Evolutionary conservation across 768 basidiomycete genomes (phyloP), one percentile per base, ranked within the genome.

Genomic region (Lentinula sp.): DNA sequence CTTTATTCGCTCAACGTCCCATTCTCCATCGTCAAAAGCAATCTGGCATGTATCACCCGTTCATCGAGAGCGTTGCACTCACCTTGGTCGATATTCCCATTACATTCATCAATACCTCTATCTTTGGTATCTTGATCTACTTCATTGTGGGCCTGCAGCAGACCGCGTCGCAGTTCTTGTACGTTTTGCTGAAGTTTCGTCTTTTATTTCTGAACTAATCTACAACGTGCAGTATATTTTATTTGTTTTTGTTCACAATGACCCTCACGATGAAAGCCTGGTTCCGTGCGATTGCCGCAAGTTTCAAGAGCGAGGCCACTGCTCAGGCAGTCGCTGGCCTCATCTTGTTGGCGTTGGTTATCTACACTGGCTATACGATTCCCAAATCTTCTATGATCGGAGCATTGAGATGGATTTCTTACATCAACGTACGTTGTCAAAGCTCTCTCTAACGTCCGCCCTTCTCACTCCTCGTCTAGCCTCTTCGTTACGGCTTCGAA

Each of bases 401-500:
- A 7, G 86, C 86, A 0, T 71, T 91, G 58, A 77, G 79, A 23
- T 88, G 88, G 83, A 84, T 91, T 39, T 80, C 82, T 1, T 86
- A 80, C 54, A 78, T 87, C 37, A 87, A 87, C 50, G 85, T 82
- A 62, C 63, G 78, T 65, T 18, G 4, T 40, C 34, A 13, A 7
- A 37, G 42, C 23, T 13, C 64, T n/a, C 7, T 21, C n/a, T 34
- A 8, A 8, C 32, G 39, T 34, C 8, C 7, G 23, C 5, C 23
- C 31, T 8, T 32, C 49, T 18, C 15, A 23, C 51, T 54, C 64
- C 72, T 64, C 69, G 66, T 34, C 65, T 62, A 86, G 85, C 80
- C 93, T 58, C 62, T 91, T 40, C 80, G 76, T 2, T 93, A 85
- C 68, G 87, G 83, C 0, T 94, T 95, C 69, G 89, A 93, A 62